Percentiles rank a stretch among this genome's conserved stretches.
These are phyloP conservation scores for Fusarium caatingaense DNA, from an alignment of 2,329 filamentous ascomycete genomes.

Conservation along the genomic window DNA sequence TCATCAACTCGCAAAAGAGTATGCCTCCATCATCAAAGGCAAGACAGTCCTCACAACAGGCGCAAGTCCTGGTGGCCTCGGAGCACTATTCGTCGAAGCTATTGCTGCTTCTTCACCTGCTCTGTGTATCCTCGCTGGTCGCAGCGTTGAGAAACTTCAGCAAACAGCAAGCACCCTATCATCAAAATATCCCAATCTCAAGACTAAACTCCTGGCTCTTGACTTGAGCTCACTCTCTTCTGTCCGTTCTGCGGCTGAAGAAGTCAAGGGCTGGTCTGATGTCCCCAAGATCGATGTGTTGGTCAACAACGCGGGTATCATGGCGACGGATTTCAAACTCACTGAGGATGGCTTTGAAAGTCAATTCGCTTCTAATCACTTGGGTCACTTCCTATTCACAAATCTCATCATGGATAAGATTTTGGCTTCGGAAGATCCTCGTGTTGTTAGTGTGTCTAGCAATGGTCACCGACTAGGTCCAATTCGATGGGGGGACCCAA, in stretches of 20 bases:
- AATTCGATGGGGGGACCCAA: slow-evolving; percentile 15
- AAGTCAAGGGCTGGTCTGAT: slow-evolving; percentile 4
- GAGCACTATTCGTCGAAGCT: not conserved
- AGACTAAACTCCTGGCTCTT: not conserved
- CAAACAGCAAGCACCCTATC: slow-evolving; percentile 1
- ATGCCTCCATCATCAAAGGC: slow-evolving; percentile 4
- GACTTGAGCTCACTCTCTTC: slow-evolving; percentile 8
- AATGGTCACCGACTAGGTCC: slow-evolving; percentile 7
- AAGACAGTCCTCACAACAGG: slow-evolving; percentile 20
- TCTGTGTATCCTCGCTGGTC: slow-evolving; percentile 5
- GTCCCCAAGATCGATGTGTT: slow-evolving; percentile 6
- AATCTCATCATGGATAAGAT: slow-evolving; percentile 5
- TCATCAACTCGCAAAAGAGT: slow-evolving; percentile 11
- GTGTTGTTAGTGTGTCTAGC: slow-evolving; percentile 17
- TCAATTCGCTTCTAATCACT: slow-evolving; percentile 18
- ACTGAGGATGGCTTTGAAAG: slow-evolving; percentile 15
- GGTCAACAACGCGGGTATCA: slow-evolving; percentile 13
- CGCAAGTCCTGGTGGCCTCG: slow-evolving; percentile 9
- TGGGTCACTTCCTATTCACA: slow-evolving; percentile 18
- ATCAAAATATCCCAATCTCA: not conserved
- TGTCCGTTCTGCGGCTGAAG: not conserved
- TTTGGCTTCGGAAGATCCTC: not conserved
- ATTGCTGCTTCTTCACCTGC: slow-evolving; percentile 5
- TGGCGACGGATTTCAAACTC: slow-evolving; percentile 16
- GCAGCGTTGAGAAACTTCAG: slow-evolving; percentile 8